Percentiles rank a stretch among this genome's conserved stretches.
Conservation (phyloP, 345 rosid species). For the Raphanus sativus region DNA sequence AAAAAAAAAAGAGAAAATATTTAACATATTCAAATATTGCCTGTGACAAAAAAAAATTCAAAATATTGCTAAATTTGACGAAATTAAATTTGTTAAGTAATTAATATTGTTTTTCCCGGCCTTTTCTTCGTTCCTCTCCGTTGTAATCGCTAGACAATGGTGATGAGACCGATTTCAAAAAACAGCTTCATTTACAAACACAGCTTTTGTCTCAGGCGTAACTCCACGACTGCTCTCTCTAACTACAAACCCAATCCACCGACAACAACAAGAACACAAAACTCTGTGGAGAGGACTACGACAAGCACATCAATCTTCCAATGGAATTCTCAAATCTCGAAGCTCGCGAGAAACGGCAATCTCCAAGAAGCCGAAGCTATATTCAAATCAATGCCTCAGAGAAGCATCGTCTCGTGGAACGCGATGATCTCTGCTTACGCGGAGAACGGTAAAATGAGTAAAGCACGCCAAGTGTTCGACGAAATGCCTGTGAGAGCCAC, state of each 20-base stretch:
- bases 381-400: slow-evolving; percentile 56
- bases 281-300: slow-evolving; percentile 13
- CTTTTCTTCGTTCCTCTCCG: not conserved
- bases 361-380: slow-evolving; percentile 57
- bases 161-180: slow-evolving; percentile 17
- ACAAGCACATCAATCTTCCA: slow-evolving; percentile 39
- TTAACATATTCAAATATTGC: not conserved
- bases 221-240: slow-evolving; percentile 17
- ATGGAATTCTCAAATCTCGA: slow-evolving; percentile 67
- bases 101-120: not conserved
- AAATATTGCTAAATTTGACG: not conserved
- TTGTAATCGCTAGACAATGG: slow-evolving; percentile 1
- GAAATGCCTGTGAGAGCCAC: slow-evolving; percentile 66
- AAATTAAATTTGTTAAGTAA: not conserved
- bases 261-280: not conserved
- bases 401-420: slow-evolving; percentile 66
- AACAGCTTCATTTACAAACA: slow-evolving; percentile 12
- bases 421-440: slow-evolving; percentile 72
- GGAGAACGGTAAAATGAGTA: slow-evolving; percentile 50
- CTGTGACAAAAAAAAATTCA: not conserved
- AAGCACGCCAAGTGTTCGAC: slow-evolving; percentile 62
- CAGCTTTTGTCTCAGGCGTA: not conserved
- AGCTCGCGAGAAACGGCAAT: slow-evolving; percentile 57
- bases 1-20: not conserved
- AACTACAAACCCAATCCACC: not conserved